Base-by-base conservation (phyloP, 2,329 filamentous ascomycete species). In the Graphilbum fragrans region DNA sequence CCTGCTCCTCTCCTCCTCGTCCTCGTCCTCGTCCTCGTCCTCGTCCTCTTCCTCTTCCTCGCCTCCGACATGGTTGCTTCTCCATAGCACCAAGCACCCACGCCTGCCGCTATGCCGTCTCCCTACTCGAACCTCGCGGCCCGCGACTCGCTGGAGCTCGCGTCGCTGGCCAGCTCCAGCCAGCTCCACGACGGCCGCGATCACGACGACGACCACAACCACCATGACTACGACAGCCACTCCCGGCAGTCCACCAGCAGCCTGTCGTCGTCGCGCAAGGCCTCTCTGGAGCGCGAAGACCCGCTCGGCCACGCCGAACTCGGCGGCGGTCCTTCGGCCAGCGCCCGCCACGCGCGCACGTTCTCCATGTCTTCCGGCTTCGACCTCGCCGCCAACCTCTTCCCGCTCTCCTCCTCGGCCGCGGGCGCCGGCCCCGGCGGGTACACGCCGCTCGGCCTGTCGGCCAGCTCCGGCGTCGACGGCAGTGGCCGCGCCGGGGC, bases 101-200 rank as follows among this genome's bases (percentile, higher is more conserved):
- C n/a, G n/a, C n/a, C n/a, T n/a, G n/a, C n/a, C n/a, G n/a, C 55
- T 42, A 67, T 63, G 60, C 57, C 61, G 48, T 53, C 56, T 45
- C 58, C 59, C 50, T 70, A 69, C 45, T 58, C 61, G 49, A 61
- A 58, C 52, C 59, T 65, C 43, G 63, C 64, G 49, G 60, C 77
- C 47, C 85, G 92, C 65, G 92, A 98, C 70, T 96, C 90, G 37
- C 78, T 98, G 55, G 92, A 98, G 67, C 82, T 98, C 44, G 92
- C 88, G 46, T 95, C 88, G 41, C 78, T 98, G 49, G 92, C 90
- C 45, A 94, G 86, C 47, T 88, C 83, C 31, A 86, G 82, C 51
- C 74, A 52, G 46, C 34, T 71, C 40, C 69, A 66, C 38, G 74
- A 74, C 37, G 72, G 72, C 46, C 75, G 20, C 41, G 69, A 65